Conservation (phyloP, 176 grass and related monocot species). For the Panicum miliaceum region DNA sequence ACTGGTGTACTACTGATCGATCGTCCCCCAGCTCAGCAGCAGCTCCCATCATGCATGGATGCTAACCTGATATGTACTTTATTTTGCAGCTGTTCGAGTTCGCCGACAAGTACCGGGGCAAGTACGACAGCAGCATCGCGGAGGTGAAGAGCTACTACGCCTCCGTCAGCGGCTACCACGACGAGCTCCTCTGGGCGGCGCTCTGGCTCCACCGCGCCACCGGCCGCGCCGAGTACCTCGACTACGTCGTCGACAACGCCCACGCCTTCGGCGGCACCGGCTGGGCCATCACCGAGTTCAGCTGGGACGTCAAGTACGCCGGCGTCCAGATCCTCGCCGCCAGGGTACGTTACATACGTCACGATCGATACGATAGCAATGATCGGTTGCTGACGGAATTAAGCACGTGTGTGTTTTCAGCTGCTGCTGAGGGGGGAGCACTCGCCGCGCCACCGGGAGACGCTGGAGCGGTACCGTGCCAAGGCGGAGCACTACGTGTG, state of each 20-base stretch:
- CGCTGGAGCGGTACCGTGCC: conserved; percentile 54
- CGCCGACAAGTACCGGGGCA: conserved; percentile 66
- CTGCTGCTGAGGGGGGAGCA: conserved; percentile 52
- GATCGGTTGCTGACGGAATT: too few species aligned
- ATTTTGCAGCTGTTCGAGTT: conserved; percentile 60
- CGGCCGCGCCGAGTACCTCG: conserved; percentile 44
- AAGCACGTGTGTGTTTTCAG: not conserved
- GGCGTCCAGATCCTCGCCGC: conserved; percentile 73
- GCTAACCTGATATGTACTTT: not conserved
- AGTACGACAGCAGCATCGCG: conserved; percentile 77
- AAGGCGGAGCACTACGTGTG: conserved; percentile 80
- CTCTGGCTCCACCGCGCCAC: conserved; percentile 86
- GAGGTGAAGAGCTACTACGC: conserved; percentile 93
- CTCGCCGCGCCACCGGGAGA: conserved; percentile 27
- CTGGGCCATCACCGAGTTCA: conserved; percentile 87
- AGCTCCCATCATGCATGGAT: not conserved
- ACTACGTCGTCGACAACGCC: conserved; percentile 69
- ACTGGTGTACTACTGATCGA: not conserved
- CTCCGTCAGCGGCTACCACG: conserved; percentile 78
- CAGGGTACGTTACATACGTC: conserved; percentile 29
- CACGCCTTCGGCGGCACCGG: conserved; percentile 66
- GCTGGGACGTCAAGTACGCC: conserved; percentile 87
- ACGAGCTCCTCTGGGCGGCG: conserved; percentile 88
- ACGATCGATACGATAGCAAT: too few species aligned
- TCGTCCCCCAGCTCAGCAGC: not conserved